Base-by-base conservation (phyloP, 306 rosid species). In the Trichosanthes truncata region DNA sequence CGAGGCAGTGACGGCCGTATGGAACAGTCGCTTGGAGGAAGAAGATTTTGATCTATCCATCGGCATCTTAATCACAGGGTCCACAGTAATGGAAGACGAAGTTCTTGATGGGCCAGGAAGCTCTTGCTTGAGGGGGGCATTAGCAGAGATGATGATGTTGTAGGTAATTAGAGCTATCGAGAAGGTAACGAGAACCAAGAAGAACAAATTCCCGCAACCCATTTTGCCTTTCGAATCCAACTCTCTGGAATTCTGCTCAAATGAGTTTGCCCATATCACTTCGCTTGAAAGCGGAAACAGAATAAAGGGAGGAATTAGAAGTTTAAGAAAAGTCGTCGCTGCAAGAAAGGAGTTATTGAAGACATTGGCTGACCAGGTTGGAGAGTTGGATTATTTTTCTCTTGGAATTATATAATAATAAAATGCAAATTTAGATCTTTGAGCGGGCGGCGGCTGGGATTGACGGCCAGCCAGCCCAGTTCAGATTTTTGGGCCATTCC, bases 1-100 rank as follows among this genome's bases (percentile, higher is more conserved):
- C 4, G 99, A 93, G 35, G 99, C 96, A 4, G 99, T 96, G 31
- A 96, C 98, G 0, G 99, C 99, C 46, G 98, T 96, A 85, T 96
- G 99, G 80, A 96, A 96, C 23, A 90, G 81, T 80, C 90, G 79
- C 92, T 84, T 88, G 25, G 92, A 78, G 41, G 62, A 23, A 23
- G 83, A 65, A 46, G 80, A 31, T 26, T 84, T 73, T 4, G 91
- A 83, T 80, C 81, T 80, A 33, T 76, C 87, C 1, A 85, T 25
- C 9, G 99, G 99, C 99, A 96, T 96, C 97, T 91, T 84, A 81
- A 93, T 93, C 5, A 96, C 7, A 29, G 99, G 98, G 87, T 96
- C 98, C 10, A 91, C 74, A 0, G 79, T 67, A 35, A 91, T 69
- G 6, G 90, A 83, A 1, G 71, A 76, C 3, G 88, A 59, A 8